These are phyloP conservation scores for Paraphoma chrysanthemicola DNA, from an alignment of 2,329 filamentous ascomycete species.

Conservation along the genomic window DNA sequence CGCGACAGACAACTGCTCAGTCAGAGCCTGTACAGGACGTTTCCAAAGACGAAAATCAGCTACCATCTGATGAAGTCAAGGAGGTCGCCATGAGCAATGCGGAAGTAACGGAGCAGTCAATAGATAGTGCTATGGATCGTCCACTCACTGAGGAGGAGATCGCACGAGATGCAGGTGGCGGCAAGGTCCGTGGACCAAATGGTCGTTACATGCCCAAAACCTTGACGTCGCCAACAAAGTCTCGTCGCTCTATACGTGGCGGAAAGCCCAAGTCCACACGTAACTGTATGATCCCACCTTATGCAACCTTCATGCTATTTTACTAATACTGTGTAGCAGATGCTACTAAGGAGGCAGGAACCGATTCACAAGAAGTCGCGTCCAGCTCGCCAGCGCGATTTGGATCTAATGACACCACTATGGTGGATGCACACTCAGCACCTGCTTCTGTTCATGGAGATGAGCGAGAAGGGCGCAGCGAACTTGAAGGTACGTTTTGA, in stretches of 20 bases:
- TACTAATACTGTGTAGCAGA: not conserved
- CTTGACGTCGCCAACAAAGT: not conserved
- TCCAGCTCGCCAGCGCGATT: not conserved
- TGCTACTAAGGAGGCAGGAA: not conserved
- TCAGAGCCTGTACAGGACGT: not conserved
- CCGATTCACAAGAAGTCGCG: not conserved
- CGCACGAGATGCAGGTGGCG: constrained; percentile 14
- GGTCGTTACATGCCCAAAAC: constrained; percentile 19
- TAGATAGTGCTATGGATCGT: not conserved
- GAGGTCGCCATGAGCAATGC: not conserved
- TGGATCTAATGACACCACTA: not conserved
- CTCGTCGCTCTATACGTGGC: not conserved
- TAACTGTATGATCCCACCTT: not conserved
- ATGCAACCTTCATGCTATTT: not conserved
- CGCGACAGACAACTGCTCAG: not conserved
- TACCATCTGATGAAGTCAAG: not conserved
- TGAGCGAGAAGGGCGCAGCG: not conserved
- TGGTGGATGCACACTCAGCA: not conserved
- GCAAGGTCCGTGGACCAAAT: constrained; percentile 23
- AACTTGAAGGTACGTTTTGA: no score
- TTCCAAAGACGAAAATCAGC: not conserved
- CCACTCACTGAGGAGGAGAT: not conserved
- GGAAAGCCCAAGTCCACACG: constrained; percentile 3
- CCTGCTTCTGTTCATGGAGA: no score
- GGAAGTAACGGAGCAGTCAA: not conserved